A percentile compares a stretch with the other conserved stretches of the same genome.
phyloP scores from a whole-genome alignment of 2,329 filamentous ascomycete genomes.

The Aspergillus pseudoterreus region DNA sequence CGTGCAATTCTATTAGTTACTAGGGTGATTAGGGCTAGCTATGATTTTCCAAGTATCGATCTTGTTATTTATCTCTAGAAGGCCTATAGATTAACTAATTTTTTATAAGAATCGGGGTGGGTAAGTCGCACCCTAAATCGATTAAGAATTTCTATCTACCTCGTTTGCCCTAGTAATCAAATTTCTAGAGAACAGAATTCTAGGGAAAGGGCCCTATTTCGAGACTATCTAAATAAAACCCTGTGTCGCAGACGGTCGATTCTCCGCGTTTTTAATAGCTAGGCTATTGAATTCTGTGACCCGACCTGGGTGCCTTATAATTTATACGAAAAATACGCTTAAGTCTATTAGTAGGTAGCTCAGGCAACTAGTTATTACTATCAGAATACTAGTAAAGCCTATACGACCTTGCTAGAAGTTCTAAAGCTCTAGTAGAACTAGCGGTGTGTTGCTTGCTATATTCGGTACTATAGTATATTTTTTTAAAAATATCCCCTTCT shows the following conservation, averaged over 20 bases:
- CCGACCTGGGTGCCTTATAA: not conserved
- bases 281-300: not conserved
- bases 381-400: not conserved
- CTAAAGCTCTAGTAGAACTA: not conserved
- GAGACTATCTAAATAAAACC: not conserved
- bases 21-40: not conserved
- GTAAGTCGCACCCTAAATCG: not conserved
- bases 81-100: not conserved
- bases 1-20: not conserved
- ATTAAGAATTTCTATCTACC: not conserved
- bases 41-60: not conserved
- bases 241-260: not conserved
- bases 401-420: not conserved
- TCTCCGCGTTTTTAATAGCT: not conserved
- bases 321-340: not conserved
- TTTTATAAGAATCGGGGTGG: not conserved
- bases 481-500: no score
- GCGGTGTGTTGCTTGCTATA: not conserved
- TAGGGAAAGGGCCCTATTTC: not conserved
- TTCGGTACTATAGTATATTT: no score
- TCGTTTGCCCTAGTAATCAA: not conserved
- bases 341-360: not conserved
- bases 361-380: not conserved
- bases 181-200: not conserved
- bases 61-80: conserved; percentile 1